phyloP scores from a whole-genome alignment of 2,329 filamentous ascomycete genomes.

The Fusarium anguioides region DNA sequence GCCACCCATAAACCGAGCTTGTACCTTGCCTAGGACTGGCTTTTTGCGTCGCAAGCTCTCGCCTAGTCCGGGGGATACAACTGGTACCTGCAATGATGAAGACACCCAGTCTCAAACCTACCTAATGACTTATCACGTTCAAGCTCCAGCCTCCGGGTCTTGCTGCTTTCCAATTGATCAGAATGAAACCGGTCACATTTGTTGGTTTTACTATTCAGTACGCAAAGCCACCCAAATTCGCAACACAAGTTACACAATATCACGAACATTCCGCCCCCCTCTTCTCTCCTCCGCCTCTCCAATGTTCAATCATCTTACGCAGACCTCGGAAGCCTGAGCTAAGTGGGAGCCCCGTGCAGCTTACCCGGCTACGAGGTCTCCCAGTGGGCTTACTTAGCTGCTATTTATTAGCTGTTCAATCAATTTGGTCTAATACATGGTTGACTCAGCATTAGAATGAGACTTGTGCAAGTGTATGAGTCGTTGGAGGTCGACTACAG shows the following conservation, averaged over 20 bases:
- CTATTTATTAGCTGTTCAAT: background rate
- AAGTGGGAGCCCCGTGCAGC: constrained; percentile 18
- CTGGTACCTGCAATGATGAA: background rate
- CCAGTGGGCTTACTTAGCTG: background rate
- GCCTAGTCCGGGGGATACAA: background rate
- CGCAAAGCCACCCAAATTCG: background rate
- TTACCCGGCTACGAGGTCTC: constrained; percentile 4
- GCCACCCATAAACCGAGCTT: constrained; percentile 18
- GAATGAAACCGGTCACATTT: background rate
- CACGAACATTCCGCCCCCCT: constrained; percentile 3
- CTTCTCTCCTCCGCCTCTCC: constrained; percentile 2
- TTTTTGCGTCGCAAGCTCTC: constrained; percentile 19
- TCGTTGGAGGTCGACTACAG: background rate
- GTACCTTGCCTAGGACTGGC: constrained; percentile 17
- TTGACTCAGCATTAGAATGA: background rate
- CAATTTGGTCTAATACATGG: background rate
- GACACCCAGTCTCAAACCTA: background rate
- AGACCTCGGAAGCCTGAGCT: constrained; percentile 13
- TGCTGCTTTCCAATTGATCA: background rate
- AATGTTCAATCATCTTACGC: constrained; percentile 21
- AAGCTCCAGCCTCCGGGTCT: background rate
- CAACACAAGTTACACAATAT: constrained; percentile 3
- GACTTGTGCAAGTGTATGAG: background rate
- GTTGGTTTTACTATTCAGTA: background rate
- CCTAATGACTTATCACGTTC: background rate